Percentiles rank a stretch among this genome's conserved stretches.
Evolutionary conservation across 306 rosid genomes (phyloP).

Genomic region (Purshia tridentata): DNA sequence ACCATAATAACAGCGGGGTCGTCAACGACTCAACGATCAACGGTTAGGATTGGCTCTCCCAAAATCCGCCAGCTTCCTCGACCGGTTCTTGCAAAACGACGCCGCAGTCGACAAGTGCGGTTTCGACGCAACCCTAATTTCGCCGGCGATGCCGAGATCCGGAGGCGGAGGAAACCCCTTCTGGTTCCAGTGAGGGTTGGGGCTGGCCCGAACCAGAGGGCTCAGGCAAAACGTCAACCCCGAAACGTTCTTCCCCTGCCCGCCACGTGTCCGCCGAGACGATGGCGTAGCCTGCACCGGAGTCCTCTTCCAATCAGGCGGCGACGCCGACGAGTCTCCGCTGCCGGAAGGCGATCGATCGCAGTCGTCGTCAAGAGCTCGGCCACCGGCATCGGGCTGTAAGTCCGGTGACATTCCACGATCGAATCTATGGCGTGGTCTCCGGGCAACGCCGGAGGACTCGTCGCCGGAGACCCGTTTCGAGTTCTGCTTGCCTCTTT

Average conservation of each 20-base stretch:
- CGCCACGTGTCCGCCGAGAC: conserved; percentile 46
- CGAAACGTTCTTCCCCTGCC: conserved; percentile 43
- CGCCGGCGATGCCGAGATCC: conserved; percentile 46
- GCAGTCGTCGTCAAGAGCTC: neutral
- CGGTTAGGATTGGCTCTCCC: conserved; percentile 75
- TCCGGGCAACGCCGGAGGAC: conserved; percentile 18
- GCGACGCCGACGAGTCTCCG: conserved; percentile 53
- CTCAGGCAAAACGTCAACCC: conserved; percentile 81
- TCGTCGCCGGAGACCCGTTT: conserved; percentile 20
- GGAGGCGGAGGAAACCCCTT: conserved; percentile 60
- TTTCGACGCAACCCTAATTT: conserved; percentile 44
- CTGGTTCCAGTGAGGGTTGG: conserved; percentile 65
- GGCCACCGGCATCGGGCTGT: neutral
- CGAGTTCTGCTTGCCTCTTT: conserved; percentile 37
- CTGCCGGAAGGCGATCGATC: conserved; percentile 59
- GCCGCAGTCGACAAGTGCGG: conserved; percentile 62
- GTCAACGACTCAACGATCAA: conserved; percentile 44
- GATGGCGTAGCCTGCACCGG: conserved; percentile 45
- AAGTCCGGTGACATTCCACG: conserved; percentile 90
- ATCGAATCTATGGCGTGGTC: conserved; percentile 36
- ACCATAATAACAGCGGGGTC: neutral
- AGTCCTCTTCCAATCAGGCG: conserved; percentile 59
- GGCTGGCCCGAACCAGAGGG: conserved; percentile 83
- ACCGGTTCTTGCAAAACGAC: conserved; percentile 75
- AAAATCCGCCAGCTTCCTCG: conserved; percentile 81